Base-by-base conservation (phyloP, 371 early-diverging fungal species). In the Dichotomocladium elegans region DNA sequence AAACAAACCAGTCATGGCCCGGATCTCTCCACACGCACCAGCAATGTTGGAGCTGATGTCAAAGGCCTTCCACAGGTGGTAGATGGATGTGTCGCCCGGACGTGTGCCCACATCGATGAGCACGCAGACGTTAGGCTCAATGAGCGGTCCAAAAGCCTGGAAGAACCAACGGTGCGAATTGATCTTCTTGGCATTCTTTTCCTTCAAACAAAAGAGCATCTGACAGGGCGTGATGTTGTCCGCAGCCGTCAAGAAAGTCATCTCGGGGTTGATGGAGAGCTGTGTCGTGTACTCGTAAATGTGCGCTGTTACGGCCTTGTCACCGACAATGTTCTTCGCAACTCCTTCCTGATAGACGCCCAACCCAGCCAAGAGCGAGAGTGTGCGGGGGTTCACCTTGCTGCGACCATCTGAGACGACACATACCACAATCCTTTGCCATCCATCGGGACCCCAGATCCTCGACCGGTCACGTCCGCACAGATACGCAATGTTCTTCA, bases 81-180 rank as follows among this genome's bases (percentile, higher is more conserved):
- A 96, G 41, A 96, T 83, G 3, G 96, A 91, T 2, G 87, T 88
- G 49, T 81, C 76, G 22, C 88, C 83, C 8, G 97, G 96, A 52
- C 89, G 86, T 5, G 97, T 96, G 14, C 97, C 97, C 34, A 96
- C 96, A 66, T 96, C 97, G 43, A 96, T 78, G 17, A 96, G 78
- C 10, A 96, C 86, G 71, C 93, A 92, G 14, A 94, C 86, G 46
- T 93, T 85, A 11, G 97, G 97, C 8, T 88, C 76, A 53, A 96
- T 65, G 46, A 94, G 61, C n/a, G 85, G 83, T 15, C 94, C 87
- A 67, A 96, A 93, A 3, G 96, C 95, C 69, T 95, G 93, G 70
- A 96, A 96, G 82, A 95, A 94, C 97, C 97, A 96, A 37, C 95
- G 88, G 68, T 96, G 97, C 6, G 95, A 94, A 68, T 96, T 96